Evolutionary conservation across 164 flowering plant species (phyloP), one percentile per base, ranked within the genome.

Genomic region (Dillenia turbinata): DNA sequence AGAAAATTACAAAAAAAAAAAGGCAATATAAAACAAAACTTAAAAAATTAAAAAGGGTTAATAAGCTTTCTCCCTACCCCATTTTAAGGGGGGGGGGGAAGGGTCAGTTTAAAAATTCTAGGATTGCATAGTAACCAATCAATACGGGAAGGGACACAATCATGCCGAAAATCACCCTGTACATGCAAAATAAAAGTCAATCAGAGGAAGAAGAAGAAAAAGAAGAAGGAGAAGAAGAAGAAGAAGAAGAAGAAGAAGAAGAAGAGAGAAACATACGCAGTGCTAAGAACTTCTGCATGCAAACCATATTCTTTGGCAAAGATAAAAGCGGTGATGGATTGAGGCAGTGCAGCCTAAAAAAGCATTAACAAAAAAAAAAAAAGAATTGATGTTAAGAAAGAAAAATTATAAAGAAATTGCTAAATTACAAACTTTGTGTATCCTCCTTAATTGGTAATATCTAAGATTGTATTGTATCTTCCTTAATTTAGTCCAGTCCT

Each of bases 251-350:
- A 19, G 22, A 26, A 26, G 40, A 26, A 26, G 40, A 26, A 26
- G 40, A 26, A 26, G 40, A 26, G 40, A 26, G 4, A 9, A 33
- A 76, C 96, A 80, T 77, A 92, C 97, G 96, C 96, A n/a, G 96
- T 87, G 71, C 97, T 92, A 46, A 92, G 81, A 2, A 89, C 90
- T 0, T 87, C 84, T 19, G 97, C 86, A 59, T 91, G 97, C 56
- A 92, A 45, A 16, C 89, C 89, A 62, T 89, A 91, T 61, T 91
- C 92, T 67, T 86, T 81, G 3, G 92, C 96, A 48, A 59, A 89
- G 24, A 91, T 78, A 68, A 92, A 92, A 46, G 94, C 80, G 1
- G 92, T 75, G 48, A 91, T 87, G 17, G 97, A 75, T 54, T 87
- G 91, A 59, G 97, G 97, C 17, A 91, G 14, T 19, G 97, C 97